Base-by-base conservation (phyloP, 805 yeast species). In the Saccharomycopsis malanga region DNA sequence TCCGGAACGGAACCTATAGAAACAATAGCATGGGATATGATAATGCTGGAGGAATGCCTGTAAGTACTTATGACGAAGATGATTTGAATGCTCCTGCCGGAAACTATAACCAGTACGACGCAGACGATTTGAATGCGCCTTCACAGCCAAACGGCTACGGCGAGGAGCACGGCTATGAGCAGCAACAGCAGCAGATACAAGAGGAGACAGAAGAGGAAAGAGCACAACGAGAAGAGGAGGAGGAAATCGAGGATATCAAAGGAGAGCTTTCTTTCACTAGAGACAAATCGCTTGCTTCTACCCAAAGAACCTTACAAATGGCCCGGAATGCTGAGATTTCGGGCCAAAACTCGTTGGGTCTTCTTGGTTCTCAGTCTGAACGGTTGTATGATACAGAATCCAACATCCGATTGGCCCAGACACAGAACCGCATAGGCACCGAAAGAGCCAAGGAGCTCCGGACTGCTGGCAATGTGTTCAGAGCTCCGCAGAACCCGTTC, bases 341-440 rank as follows among this genome's bases (percentile, higher is more conserved):
- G 4, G 91, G 87, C 32, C 70, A 81, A 53, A 89, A 91, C 61
- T 83, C 97, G 0, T 65, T 91, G 53, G 97, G 96, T 24, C 78
- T 87, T 78, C 72, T 93, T 42, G 98, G 98, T 22, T 77, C 89
- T n/a, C 98, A 93, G 64, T 80, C 93, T 48, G 96, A 88, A 61
- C 72, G 87, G 42, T 69, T 93, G 53, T 85, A 83, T 62, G 79
- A 77, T 58, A 80, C 89, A 18, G 96, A 93, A 61, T 77, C 77
- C 54, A 81, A 81, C 54, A 68, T 91, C 55, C 77, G 84, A 45
- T 67, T 85, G 46, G 87, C 94, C 44, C 83, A 81, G 49, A 81
- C 87, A 2, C 96, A 88, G 61, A 85, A 86, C 49, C 71, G 79
- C 56, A 76, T 85, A 46, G 95, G 95, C 4, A 88, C 83, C 53